These are phyloP conservation scores for Tylopilus rubrobrunneus DNA, from an alignment of 768 basidiomycete genomes.

Conservation along the genomic window DNA sequence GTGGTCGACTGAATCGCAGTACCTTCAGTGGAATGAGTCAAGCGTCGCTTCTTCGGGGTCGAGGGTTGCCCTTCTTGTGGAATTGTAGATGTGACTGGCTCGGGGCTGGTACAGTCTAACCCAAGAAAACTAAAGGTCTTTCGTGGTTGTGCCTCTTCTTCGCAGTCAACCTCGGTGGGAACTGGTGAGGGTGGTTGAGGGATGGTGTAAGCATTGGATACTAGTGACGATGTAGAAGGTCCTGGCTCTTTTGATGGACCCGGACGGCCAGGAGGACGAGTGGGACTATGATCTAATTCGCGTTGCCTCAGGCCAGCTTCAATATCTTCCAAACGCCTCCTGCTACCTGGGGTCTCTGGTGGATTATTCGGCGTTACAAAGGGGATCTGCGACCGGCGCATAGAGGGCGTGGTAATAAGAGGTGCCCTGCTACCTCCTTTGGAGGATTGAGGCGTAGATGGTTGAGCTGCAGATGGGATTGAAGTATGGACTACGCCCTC, in stretches of 20 bases:
- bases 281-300: conserved; percentile 9
- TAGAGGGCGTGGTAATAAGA: neutral
- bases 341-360: conserved; percentile 7
- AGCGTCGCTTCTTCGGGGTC: conserved; percentile 23
- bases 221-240: neutral
- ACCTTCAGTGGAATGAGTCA: neutral
- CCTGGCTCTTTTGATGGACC: conserved; percentile 5
- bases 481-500: neutral
- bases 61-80: conserved; percentile 18
- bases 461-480: neutral
- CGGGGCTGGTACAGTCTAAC: conserved; percentile 13
- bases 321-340: conserved; percentile 13
- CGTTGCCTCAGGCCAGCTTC: conserved; percentile 16
- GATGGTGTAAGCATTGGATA: neutral
- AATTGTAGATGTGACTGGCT: neutral
- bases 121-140: conserved; percentile 25
- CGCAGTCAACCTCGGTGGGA: conserved; percentile 22
- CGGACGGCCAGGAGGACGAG: neutral
- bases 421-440: neutral
- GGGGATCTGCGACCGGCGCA: neutral
- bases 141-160: conserved; percentile 11
- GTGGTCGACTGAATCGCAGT: neutral
- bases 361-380: neutral
- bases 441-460: neutral
- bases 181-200: conserved; percentile 26